Evolutionary conservation across 1,139 yeast species (phyloP).

Genomic region (Saccharomyces hybrid): DNA sequence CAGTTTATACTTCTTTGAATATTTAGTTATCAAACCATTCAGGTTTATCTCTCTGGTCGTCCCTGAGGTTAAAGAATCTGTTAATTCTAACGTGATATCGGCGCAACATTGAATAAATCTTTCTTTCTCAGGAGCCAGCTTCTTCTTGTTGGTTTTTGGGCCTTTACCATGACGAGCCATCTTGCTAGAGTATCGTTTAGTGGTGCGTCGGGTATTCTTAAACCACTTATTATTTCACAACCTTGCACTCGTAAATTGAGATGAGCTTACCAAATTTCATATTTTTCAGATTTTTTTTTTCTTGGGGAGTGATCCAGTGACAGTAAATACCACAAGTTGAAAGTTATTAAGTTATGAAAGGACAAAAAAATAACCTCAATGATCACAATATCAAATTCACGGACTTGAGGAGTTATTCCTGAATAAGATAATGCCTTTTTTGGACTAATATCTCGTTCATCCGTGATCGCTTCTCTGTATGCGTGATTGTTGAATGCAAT

Average conservation of each 20-base stretch:
- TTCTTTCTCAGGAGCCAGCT: conserved; percentile 81
- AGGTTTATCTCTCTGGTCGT: conserved; percentile 76
- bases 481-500: background rate
- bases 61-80: conserved; percentile 51
- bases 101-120: conserved; percentile 89
- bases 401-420: too few species aligned
- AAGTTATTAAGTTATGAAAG: background rate
- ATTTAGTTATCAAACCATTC: conserved; percentile 80
- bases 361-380: background rate
- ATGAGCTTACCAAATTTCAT: background rate
- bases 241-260: background rate
- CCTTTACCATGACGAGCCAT: conserved; percentile 35
- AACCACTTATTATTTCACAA: too few species aligned
- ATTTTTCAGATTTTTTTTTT: background rate
- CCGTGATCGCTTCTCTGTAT: background rate
- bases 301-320: background rate
- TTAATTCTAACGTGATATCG: conserved; percentile 83
- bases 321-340: background rate
- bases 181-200: background rate
- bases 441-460: background rate
- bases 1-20: conserved; percentile 83
- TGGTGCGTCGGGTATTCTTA: background rate
- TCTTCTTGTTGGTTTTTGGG: conserved; percentile 43
- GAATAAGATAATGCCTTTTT: too few species aligned
- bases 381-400: too few species aligned